A percentile compares a stretch with the other conserved stretches of the same genome.
Conservation (phyloP, 805 yeast species). For the Starmera pachycereana region DNA sequence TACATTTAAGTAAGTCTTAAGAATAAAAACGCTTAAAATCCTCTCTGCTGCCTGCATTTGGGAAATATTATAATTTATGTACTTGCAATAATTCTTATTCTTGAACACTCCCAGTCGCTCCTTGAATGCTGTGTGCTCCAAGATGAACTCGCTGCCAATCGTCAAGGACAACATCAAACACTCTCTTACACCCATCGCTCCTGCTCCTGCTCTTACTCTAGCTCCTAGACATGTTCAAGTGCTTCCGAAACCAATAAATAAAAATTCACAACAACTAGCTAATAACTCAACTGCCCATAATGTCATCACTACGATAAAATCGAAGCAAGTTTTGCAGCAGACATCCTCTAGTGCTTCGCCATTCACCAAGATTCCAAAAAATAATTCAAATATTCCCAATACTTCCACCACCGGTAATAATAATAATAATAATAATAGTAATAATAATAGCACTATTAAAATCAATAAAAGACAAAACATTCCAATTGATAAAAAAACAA, state of each 20-base stretch:
- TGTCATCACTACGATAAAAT: too few relatives aligned
- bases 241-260: conserved; percentile 9
- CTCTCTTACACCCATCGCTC: conserved; percentile 6
- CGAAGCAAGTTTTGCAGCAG: neutral
- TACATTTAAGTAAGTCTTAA: too few relatives aligned
- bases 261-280: conserved; percentile 32
- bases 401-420: neutral
- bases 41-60: neutral
- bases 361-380: neutral
- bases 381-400: conserved; percentile 1
- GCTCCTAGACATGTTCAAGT: conserved; percentile 15
- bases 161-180: conserved; percentile 1
- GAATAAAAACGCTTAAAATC: too few relatives aligned
- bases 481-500: too few relatives aligned
- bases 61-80: neutral
- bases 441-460: conserved; percentile 4
- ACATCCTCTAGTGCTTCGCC: neutral
- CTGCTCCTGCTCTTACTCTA: conserved; percentile 7
- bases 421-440: conserved; percentile 1
- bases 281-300: neutral
- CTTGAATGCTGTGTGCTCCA: neutral
- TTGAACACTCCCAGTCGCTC: neutral
- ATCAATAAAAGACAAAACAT: neutral
- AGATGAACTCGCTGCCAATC: neutral
- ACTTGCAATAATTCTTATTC: neutral